Percentiles rank a stretch among this genome's conserved stretches.
Evolutionary conservation across 2,329 filamentous ascomycete species (phyloP).

Genomic region (Daldinia eschscholtzii): DNA sequence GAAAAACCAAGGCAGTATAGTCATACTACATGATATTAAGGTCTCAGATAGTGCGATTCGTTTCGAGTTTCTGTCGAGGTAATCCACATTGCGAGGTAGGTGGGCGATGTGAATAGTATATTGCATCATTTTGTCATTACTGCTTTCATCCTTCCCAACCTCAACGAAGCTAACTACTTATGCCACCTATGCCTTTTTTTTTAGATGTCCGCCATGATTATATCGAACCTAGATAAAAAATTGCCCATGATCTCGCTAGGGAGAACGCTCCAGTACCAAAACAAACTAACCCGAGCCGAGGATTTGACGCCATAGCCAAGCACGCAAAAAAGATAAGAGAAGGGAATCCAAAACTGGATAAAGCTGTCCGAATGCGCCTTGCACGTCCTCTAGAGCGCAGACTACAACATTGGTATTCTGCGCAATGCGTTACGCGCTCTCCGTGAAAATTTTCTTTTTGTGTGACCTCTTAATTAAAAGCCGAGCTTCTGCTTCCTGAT

Average conservation of each 20-base stretch:
- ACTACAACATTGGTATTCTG: neutral
- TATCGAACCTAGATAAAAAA: neutral
- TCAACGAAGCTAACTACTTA: neutral
- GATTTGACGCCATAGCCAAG: conserved; percentile 22
- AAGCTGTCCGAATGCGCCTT: neutral
- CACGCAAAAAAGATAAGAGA: neutral
- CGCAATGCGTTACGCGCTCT: neutral
- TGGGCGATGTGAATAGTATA: neutral
- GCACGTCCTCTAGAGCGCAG: neutral
- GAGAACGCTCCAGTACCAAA: conserved; percentile 28
- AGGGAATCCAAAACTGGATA: neutral
- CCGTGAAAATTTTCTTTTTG: neutral
- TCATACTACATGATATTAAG: no score
- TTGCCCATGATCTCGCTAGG: conserved; percentile 13
- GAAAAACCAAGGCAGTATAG: no score
- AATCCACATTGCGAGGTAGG: neutral
- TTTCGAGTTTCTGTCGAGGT: neutral
- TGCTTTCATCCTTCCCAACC: neutral
- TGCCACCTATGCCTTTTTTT: neutral
- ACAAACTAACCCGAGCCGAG: conserved; percentile 13
- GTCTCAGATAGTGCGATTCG: no score
- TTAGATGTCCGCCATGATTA: neutral
- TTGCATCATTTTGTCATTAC: neutral
- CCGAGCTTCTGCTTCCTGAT: conserved; percentile 88
- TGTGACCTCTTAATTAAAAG: conserved; percentile 51